Conservation (phyloP, 176 grass and related monocot genomes). For the Carex myosuroides region DNA sequence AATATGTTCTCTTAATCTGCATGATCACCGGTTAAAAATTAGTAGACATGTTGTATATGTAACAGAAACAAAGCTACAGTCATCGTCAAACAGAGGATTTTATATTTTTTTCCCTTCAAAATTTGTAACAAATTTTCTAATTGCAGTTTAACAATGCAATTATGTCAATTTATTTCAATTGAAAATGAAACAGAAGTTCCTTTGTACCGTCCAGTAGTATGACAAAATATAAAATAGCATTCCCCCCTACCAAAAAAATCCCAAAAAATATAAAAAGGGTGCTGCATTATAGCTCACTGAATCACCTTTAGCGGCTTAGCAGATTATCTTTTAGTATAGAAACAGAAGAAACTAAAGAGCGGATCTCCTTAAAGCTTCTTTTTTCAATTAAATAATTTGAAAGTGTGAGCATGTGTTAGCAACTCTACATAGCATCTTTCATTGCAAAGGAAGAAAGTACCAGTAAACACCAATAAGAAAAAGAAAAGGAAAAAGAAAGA, state of each 20-base stretch:
- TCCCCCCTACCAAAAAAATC: neutral
- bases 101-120: neutral
- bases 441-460: constrained; percentile 15
- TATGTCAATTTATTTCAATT: neutral
- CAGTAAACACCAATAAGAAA: constrained; percentile 1
- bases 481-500: neutral
- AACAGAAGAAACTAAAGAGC: constrained; percentile 6
- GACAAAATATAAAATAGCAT: neutral
- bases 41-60: neutral
- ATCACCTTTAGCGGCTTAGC: no score
- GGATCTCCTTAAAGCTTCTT: constrained; percentile 9
- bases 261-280: neutral
- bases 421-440: constrained; percentile 18
- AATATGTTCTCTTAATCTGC: neutral
- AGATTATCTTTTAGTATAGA: neutral
- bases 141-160: neutral
- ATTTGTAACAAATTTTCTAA: neutral
- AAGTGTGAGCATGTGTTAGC: constrained; percentile 8
- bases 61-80: neutral
- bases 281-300: neutral
- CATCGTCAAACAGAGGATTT: neutral
- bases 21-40: neutral
- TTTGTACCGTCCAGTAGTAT: no score
- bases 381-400: constrained; percentile 6
- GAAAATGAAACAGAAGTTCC: neutral